Evolutionary conservation across 805 yeast genomes (phyloP).

Genomic region (Kodamaea jinghongensis): DNA sequence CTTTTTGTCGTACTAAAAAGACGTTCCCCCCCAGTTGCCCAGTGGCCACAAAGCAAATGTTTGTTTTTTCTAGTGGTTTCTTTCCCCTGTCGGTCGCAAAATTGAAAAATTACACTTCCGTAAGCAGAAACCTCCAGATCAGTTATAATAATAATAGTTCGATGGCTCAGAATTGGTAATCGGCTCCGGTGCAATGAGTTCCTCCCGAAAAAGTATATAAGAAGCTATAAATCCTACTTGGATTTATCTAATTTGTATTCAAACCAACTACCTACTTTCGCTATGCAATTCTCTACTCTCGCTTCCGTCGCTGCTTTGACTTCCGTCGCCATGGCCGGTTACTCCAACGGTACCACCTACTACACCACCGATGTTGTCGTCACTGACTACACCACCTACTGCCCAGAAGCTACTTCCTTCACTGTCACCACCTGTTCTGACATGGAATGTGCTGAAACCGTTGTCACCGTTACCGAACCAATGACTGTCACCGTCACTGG

Average conservation of each 20-base stretch:
- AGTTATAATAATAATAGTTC: too few species aligned
- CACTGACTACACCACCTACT: conserved; percentile 36
- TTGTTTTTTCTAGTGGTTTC: too few species aligned
- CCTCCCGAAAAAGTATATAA: conserved; percentile 3
- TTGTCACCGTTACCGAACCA: conserved; percentile 30
- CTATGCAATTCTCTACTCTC: conserved; percentile 10
- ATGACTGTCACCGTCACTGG: conserved; percentile 32
- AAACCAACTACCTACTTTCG: conserved; percentile 5
- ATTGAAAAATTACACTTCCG: too few species aligned
- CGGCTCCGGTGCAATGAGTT: too few species aligned
- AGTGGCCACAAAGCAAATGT: too few species aligned
- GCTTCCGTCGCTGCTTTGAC: conserved; percentile 26
- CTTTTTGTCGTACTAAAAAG: too few species aligned
- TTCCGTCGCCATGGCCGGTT: conserved; percentile 30
- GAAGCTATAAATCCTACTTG: conserved; percentile 1
- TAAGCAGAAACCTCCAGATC: too few species aligned
- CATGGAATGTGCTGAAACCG: conserved; percentile 23
- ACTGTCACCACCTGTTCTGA: conserved; percentile 31
- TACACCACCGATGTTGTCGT: conserved; percentile 25
- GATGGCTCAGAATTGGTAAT: too few species aligned
- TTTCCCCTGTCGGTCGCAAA: too few species aligned
- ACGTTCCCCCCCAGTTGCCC: too few species aligned
- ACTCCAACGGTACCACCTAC: conserved; percentile 21
- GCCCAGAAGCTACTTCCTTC: conserved; percentile 33
- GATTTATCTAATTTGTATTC: background rate